Conservation (phyloP, 164 flowering plant species). For the Warburgia ugandensis region DNA sequence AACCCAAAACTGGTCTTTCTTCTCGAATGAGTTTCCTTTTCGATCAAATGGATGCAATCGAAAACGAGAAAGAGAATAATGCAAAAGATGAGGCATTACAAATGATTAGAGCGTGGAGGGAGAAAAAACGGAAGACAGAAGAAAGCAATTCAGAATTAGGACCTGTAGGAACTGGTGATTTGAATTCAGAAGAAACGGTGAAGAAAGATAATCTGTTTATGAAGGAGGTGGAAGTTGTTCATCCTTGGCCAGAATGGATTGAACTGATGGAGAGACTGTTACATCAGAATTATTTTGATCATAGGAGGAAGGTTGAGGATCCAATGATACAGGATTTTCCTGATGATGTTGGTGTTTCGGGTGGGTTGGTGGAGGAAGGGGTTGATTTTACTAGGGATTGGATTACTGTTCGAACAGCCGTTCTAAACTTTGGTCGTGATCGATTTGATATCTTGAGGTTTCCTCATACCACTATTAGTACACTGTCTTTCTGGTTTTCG, state of each 20-base stretch:
- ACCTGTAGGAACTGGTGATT: neutral
- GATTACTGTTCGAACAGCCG: constrained; percentile 63
- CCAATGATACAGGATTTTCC: constrained; percentile 39
- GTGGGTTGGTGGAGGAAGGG: constrained; percentile 36
- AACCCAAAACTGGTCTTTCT: constrained; percentile 42
- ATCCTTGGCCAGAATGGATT: constrained; percentile 97
- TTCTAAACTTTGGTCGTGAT: constrained; percentile 73
- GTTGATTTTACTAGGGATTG: constrained; percentile 66
- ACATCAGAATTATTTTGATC: constrained; percentile 89
- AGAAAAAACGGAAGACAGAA: constrained; percentile 31
- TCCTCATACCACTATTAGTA: neutral
- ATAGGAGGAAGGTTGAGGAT: constrained; percentile 65
- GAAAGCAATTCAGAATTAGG: constrained; percentile 7
- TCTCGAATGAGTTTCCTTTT: constrained; percentile 90
- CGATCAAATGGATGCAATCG: constrained; percentile 90
- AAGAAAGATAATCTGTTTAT: constrained; percentile 18
- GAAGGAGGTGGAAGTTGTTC: constrained; percentile 69
- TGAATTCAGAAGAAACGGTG: constrained; percentile 4
- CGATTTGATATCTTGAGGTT: constrained; percentile 92
- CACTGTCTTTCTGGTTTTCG: neutral
- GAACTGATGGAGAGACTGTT: constrained; percentile 85
- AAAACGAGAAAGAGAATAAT: constrained; percentile 55
- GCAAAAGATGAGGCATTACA: constrained; percentile 76
- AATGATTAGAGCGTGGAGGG: constrained; percentile 79
- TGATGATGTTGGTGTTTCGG: constrained; percentile 19